Percentiles rank a stretch among this genome's conserved stretches.
These are phyloP conservation scores for Wickerhamiella occidentalis DNA, from an alignment of 805 yeast genomes.

Conservation along the genomic window DNA sequence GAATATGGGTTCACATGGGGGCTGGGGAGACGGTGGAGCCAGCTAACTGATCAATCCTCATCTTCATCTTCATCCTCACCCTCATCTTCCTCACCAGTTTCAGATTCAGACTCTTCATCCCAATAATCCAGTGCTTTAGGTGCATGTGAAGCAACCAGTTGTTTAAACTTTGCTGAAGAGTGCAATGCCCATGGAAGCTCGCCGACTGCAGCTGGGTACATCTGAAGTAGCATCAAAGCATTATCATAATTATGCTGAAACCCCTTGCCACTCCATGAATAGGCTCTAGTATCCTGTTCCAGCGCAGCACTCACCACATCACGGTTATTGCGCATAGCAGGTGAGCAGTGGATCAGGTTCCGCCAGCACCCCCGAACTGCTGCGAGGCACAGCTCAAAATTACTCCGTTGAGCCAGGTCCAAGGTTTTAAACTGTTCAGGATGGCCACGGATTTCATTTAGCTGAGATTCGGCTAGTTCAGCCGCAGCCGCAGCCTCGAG, in stretches of 20 bases:
- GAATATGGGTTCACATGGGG: too few species aligned
- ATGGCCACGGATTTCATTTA: too few species aligned
- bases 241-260: background rate
- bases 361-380: constrained; percentile 7
- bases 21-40: too few species aligned
- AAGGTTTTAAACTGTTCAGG: background rate
- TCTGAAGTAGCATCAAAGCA: background rate
- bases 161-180: background rate
- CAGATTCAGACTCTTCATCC: background rate
- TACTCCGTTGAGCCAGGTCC: background rate
- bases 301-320: background rate
- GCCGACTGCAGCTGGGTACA: background rate
- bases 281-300: background rate
- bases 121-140: background rate
- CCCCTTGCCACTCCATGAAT: background rate
- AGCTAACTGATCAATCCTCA: too few species aligned
- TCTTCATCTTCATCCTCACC: background rate
- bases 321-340: constrained; percentile 32
- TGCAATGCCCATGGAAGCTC: background rate
- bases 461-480: too few species aligned
- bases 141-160: background rate
- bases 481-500: too few species aligned
- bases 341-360: constrained; percentile 36
- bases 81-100: background rate
- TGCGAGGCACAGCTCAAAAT: background rate